Evolutionary conservation across 2,329 filamentous ascomycete genomes (phyloP).

Genomic region (Didymosphaeria variabile): DNA sequence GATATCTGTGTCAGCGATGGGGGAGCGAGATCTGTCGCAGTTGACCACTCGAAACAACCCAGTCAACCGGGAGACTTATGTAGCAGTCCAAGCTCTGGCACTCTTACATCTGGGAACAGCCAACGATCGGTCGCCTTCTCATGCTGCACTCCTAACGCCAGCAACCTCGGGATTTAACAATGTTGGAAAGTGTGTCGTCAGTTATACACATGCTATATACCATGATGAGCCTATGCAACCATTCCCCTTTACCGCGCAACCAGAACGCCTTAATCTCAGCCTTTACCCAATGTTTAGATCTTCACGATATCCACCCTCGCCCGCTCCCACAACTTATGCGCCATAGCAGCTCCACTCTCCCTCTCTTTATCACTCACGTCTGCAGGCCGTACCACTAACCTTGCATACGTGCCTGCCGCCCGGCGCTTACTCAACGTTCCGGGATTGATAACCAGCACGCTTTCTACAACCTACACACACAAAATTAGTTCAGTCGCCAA

Average conservation of each 20-base stretch:
- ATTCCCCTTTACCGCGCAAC: background rate
- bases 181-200: background rate
- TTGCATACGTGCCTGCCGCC: slow-evolving; percentile 85
- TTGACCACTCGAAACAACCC: too few species aligned
- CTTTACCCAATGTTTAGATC: slow-evolving; percentile 58
- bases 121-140: background rate
- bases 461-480: slow-evolving; percentile 78
- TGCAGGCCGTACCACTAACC: slow-evolving; percentile 77
- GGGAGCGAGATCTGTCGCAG: too few species aligned
- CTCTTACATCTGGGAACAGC: too few species aligned
- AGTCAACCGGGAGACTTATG: too few species aligned
- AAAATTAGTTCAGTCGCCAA: slow-evolving; percentile 20
- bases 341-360: slow-evolving; percentile 63
- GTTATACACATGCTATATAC: slow-evolving; percentile 1
- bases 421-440: slow-evolving; percentile 85
- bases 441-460: slow-evolving; percentile 89
- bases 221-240: background rate
- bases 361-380: slow-evolving; percentile 66
- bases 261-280: background rate
- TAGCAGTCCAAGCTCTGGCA: too few species aligned
- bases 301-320: slow-evolving; percentile 86
- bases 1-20: too few species aligned
- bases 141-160: background rate
- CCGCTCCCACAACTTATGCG: slow-evolving; percentile 81
- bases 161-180: background rate